These are phyloP conservation scores for Alternaria metachromatica DNA, from an alignment of 2,329 filamentous ascomycete genomes.

Conservation along the genomic window DNA sequence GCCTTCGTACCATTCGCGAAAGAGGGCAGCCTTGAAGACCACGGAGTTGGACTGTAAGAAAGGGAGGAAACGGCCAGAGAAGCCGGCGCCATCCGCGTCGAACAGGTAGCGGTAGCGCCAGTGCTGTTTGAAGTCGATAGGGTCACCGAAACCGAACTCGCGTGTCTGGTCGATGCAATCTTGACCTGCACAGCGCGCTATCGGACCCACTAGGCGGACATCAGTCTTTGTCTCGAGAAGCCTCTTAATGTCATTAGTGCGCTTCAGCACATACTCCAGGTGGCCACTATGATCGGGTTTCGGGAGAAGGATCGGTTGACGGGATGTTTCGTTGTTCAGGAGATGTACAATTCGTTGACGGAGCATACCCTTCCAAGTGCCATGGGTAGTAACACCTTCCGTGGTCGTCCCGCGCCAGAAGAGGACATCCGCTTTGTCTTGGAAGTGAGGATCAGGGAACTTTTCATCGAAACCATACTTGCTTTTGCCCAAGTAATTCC, in stretches of 20 bases:
- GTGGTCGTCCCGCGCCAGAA: conserved; percentile 76
- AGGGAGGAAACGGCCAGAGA: conserved; percentile 69
- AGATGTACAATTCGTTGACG: conserved; percentile 76
- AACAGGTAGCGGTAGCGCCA: conserved; percentile 74
- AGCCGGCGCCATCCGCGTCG: conserved; percentile 72
- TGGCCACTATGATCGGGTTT: conserved; percentile 58
- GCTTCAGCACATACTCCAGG: conserved; percentile 64
- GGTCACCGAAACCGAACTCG: conserved; percentile 59
- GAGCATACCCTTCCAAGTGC: conserved; percentile 70
- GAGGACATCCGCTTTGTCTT: conserved; percentile 67
- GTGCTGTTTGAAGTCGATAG: conserved; percentile 62
- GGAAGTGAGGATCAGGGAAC: conserved; percentile 62
- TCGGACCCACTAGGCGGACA: conserved; percentile 65
- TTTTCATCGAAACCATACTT: conserved; percentile 59
- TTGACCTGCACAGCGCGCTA: conserved; percentile 61
- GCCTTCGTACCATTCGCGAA: conserved; percentile 80
- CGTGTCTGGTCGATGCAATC: conserved; percentile 61
- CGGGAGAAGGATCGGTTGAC: conserved; percentile 42
- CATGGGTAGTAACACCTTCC: conserved; percentile 60
- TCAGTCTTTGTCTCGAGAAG: conserved; percentile 59
- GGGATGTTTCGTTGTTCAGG: conserved; percentile 39
- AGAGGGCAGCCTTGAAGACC: conserved; percentile 74
- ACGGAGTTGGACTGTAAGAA: conserved; percentile 71
- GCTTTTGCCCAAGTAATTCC: conserved; percentile 67
- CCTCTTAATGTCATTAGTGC: conserved; percentile 61